phyloP scores from a whole-genome alignment of 331 rosid species.

The Rosa hybrid region DNA sequence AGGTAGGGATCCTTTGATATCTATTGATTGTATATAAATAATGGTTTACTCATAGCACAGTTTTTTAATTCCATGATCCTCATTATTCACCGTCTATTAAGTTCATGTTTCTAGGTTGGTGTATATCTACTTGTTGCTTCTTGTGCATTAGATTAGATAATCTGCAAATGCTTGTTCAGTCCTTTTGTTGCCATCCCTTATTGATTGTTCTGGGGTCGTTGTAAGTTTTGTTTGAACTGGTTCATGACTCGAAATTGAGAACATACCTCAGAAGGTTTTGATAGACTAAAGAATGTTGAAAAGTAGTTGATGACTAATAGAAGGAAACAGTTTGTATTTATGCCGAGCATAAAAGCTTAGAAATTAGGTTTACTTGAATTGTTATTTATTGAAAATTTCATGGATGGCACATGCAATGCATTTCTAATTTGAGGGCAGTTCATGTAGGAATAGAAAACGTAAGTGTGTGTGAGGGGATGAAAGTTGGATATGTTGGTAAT shows the following conservation, averaged over 20 bases:
- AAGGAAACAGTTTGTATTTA: background rate
- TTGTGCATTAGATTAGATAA: background rate
- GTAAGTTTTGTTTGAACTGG: background rate
- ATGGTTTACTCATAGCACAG: background rate
- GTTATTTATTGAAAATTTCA: background rate
- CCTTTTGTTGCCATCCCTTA: background rate
- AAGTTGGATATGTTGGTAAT: too few relatives aligned
- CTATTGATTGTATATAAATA: background rate
- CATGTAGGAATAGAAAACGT: background rate
- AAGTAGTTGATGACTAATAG: background rate
- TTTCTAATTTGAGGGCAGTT: background rate
- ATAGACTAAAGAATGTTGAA: background rate
- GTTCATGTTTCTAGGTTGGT: background rate
- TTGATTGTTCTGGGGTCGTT: background rate
- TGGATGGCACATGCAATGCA: background rate
- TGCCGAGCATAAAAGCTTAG: background rate
- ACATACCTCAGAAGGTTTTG: background rate
- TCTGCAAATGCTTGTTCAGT: background rate
- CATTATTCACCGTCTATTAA: background rate
- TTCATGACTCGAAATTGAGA: background rate
- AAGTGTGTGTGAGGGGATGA: background rate
- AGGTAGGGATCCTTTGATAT: constrained; percentile 35
- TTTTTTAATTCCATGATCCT: too few relatives aligned
- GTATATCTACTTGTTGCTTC: too few relatives aligned
- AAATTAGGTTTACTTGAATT: background rate